A percentile compares a stretch with the other conserved stretches of the same genome.
Evolutionary conservation across 257 asterid genomes (phyloP).

Genomic region (Capsicum pubescens): DNA sequence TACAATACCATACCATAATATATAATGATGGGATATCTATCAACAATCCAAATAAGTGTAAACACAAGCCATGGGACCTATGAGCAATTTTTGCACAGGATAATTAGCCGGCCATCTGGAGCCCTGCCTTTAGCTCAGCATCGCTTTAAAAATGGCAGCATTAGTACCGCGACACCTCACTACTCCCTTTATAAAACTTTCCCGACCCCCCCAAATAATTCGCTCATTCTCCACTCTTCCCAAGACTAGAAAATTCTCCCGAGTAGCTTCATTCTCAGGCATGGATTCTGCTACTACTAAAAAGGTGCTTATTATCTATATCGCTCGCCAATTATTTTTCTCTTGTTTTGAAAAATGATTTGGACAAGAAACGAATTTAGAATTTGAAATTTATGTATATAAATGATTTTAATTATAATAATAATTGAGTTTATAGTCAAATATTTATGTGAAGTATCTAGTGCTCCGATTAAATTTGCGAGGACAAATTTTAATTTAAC

Average conservation of each 20-base stretch:
- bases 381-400: not conserved
- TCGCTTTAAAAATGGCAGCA: conserved; percentile 20
- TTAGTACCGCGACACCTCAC: conserved; percentile 53
- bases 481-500: too few species aligned
- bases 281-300: conserved; percentile 75
- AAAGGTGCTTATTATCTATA: conserved; percentile 30
- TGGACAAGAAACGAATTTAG: not conserved
- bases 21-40: too few species aligned
- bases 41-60: too few species aligned
- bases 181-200: conserved; percentile 39
- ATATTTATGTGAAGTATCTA: too few species aligned
- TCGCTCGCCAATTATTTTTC: not conserved
- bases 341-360: not conserved
- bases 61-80: too few species aligned
- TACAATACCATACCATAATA: too few species aligned
- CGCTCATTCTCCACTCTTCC: conserved; percentile 36
- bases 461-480: too few species aligned
- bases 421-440: not conserved
- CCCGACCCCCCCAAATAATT: conserved; percentile 28
- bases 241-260: conserved; percentile 45
- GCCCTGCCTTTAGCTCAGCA: not conserved
- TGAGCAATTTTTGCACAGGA: too few species aligned
- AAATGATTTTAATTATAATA: too few species aligned
- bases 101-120: too few species aligned
- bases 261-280: conserved; percentile 44